phyloP scores from a whole-genome alignment of 176 grass and related monocot species.

The Oropetium thomaeum region DNA sequence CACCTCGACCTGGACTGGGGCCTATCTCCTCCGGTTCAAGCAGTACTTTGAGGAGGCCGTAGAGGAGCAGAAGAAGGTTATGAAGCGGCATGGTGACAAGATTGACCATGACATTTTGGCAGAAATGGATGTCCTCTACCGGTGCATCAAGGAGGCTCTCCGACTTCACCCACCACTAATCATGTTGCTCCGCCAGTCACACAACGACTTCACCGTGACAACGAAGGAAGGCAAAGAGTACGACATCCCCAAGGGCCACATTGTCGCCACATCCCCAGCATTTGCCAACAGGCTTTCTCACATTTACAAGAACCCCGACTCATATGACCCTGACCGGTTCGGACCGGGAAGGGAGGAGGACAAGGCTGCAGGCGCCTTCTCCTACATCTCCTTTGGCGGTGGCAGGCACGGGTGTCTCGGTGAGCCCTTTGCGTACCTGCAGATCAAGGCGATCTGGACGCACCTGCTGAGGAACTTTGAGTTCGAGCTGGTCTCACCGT shows the following conservation, averaged over 20 bases:
- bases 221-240: slow-evolving; percentile 80
- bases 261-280: slow-evolving; percentile 77
- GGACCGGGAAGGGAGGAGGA: slow-evolving; percentile 80
- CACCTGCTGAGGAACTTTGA: slow-evolving; percentile 95
- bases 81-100: slow-evolving; percentile 69
- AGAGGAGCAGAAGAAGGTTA: slow-evolving; percentile 89
- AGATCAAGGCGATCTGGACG: slow-evolving; percentile 96
- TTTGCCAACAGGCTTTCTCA: slow-evolving; percentile 88
- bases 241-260: slow-evolving; percentile 95
- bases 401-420: slow-evolving; percentile 91
- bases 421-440: slow-evolving; percentile 86
- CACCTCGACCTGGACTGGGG: slow-evolving; percentile 97
- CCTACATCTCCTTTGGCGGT: slow-evolving; percentile 88
- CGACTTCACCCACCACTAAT: slow-evolving; percentile 85
- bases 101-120: slow-evolving; percentile 91
- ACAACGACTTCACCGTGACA: slow-evolving; percentile 73
- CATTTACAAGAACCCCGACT: slow-evolving; percentile 85
- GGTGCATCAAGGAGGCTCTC: slow-evolving; percentile 97
- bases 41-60: slow-evolving; percentile 60
- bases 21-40: slow-evolving; percentile 72
- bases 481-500: slow-evolving; percentile 85
- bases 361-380: slow-evolving; percentile 82
- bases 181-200: slow-evolving; percentile 90
- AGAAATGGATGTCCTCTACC: slow-evolving; percentile 94
- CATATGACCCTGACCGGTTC: slow-evolving; percentile 76